phyloP scores from a whole-genome alignment of 2,329 filamentous ascomycete genomes.

The Periconia macrospinosa region DNA sequence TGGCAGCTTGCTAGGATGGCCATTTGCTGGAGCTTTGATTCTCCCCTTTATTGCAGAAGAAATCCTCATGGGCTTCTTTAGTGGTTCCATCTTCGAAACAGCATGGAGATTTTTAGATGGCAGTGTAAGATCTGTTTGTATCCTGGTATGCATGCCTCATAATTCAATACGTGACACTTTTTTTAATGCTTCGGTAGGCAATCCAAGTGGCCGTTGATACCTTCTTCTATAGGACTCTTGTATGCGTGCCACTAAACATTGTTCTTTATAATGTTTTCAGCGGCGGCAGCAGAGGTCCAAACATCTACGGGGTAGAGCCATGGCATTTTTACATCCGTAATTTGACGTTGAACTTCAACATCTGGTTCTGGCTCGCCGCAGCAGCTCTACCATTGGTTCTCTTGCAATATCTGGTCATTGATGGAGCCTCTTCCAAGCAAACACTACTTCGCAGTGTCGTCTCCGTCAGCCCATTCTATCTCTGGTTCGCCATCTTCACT shows the following conservation, averaged over 20 bases:
- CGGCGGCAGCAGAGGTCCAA: constrained; percentile 73
- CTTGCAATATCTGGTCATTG: constrained; percentile 68
- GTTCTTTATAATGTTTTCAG: constrained; percentile 95
- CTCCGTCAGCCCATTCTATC: constrained; percentile 83
- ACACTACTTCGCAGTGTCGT: constrained; percentile 75
- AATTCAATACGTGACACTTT: background rate
- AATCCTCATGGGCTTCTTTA: constrained; percentile 55
- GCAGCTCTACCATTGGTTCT: constrained; percentile 73
- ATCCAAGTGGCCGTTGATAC: constrained; percentile 73
- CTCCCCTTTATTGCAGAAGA: constrained; percentile 83
- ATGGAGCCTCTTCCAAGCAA: constrained; percentile 64
- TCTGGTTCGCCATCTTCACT: constrained; percentile 92
- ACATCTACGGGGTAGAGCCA: constrained; percentile 93
- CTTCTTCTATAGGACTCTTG: constrained; percentile 81
- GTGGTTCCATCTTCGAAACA: constrained; percentile 62
- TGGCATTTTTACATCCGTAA: constrained; percentile 98
- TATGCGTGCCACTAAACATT: constrained; percentile 86
- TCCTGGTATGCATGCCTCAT: constrained; percentile 62
- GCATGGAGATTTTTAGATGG: constrained; percentile 68
- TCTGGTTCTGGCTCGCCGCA: constrained; percentile 86
- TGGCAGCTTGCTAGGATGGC: constrained; percentile 88
- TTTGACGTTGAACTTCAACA: constrained; percentile 88
- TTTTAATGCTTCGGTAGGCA: constrained; percentile 51
- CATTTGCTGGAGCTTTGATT: constrained; percentile 82
- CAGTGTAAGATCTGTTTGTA: constrained; percentile 62